phyloP scores from a whole-genome alignment of 2,329 filamentous ascomycete species.

The Ceratocystis diversiconidia region DNA sequence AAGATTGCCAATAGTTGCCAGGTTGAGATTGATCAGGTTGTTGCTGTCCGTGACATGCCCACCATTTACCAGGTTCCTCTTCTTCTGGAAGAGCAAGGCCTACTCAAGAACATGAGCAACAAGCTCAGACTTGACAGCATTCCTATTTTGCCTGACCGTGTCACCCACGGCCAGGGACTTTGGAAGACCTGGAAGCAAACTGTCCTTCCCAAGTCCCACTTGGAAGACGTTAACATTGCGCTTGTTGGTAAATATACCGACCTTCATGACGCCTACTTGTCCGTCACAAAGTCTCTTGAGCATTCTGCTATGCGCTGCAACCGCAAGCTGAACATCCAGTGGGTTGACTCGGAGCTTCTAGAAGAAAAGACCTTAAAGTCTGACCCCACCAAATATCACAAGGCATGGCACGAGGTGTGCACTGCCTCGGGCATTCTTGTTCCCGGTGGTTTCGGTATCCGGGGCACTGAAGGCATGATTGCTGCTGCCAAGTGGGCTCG shows the following conservation, averaged over 20 bases:
- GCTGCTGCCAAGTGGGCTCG: slow-evolving; percentile 75
- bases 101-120: slow-evolving; percentile 52
- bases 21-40: slow-evolving; percentile 68
- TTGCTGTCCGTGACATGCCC: slow-evolving; percentile 78
- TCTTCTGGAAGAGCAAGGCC: slow-evolving; percentile 70
- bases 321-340: slow-evolving; percentile 64
- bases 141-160: slow-evolving; percentile 36
- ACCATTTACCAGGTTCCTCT: slow-evolving; percentile 91
- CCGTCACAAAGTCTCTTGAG: slow-evolving; percentile 73
- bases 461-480: slow-evolving; percentile 86
- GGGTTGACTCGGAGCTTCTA: slow-evolving; percentile 74
- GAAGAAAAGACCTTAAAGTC: slow-evolving; percentile 48
- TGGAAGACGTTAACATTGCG: slow-evolving; percentile 61
- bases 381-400: slow-evolving; percentile 62
- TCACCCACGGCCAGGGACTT: slow-evolving; percentile 49
- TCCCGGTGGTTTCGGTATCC: slow-evolving; percentile 64
- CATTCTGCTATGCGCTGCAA: slow-evolving; percentile 79
- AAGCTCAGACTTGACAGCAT: slow-evolving; percentile 51
- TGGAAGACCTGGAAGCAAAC: slow-evolving; percentile 69
- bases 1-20: slow-evolving; percentile 89
- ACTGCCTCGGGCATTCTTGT: slow-evolving; percentile 51
- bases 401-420: slow-evolving; percentile 70
- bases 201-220: slow-evolving; percentile 50
- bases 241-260: slow-evolving; percentile 86
- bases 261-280: slow-evolving; percentile 74